These are phyloP conservation scores for Cytospora piceicola DNA, from an alignment of 2,329 filamentous ascomycete genomes.

Conservation along the genomic window DNA sequence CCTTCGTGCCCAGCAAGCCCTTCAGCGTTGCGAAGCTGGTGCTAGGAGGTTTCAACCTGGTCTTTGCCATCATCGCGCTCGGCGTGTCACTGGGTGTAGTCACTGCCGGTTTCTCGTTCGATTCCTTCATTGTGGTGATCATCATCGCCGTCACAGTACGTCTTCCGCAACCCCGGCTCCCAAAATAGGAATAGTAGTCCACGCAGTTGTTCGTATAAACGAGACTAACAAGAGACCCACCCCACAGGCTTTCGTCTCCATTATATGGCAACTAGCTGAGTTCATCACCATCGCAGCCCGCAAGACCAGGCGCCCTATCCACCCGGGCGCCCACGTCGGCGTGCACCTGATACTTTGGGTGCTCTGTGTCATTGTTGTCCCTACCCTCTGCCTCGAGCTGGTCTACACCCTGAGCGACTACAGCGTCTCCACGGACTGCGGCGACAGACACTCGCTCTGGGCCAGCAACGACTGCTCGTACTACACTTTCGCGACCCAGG, in stretches of 20 bases:
- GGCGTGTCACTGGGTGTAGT: constrained; percentile 9
- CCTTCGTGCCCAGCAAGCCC: constrained; percentile 18
- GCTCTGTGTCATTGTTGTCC: constrained; percentile 37
- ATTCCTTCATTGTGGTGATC: constrained; percentile 10
- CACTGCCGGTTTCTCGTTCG: background rate
- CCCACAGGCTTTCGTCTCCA: constrained; percentile 40
- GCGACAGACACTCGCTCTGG: constrained; percentile 24
- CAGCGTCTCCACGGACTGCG: constrained; percentile 30
- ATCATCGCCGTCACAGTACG: constrained; percentile 9
- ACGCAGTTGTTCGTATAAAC: too few species aligned
- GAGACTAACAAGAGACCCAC: background rate
- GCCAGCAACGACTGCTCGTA: constrained; percentile 31
- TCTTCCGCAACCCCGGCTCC: background rate
- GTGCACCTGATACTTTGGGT: constrained; percentile 49
- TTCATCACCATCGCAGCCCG: constrained; percentile 43
- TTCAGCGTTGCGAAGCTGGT: constrained; percentile 22
- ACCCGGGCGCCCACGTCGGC: constrained; percentile 50
- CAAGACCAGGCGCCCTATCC: constrained; percentile 42
- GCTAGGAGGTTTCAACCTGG: constrained; percentile 22
- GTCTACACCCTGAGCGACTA: constrained; percentile 36
- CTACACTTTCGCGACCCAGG: constrained; percentile 18
- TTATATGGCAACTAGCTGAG: constrained; percentile 47
- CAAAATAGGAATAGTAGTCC: background rate
- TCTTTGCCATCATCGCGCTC: constrained; percentile 26
- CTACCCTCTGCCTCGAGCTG: constrained; percentile 45